phyloP scores from a whole-genome alignment of 2,329 filamentous ascomycete genomes.

The Trichoderma sp. region DNA sequence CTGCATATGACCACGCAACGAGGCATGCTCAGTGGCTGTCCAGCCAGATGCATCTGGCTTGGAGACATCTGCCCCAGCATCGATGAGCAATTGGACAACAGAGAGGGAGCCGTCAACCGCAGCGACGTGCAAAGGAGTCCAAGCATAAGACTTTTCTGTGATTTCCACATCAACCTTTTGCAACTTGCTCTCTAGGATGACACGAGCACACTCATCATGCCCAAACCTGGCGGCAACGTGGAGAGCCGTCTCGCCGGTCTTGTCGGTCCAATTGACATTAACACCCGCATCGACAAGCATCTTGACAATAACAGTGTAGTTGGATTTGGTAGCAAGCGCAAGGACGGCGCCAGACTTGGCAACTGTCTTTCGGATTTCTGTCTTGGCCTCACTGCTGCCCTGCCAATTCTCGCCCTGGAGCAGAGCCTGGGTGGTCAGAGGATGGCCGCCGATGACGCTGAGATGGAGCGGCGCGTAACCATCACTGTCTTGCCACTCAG shows the following conservation, averaged over 20 bases:
- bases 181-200: conserved; percentile 65
- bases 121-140: conserved; percentile 93
- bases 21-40: conserved; percentile 91
- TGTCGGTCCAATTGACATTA: conserved; percentile 90
- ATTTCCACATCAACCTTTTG: conserved; percentile 77
- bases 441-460: conserved; percentile 87
- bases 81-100: conserved; percentile 73
- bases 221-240: conserved; percentile 90
- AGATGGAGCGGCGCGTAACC: conserved; percentile 89
- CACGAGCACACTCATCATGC: conserved; percentile 74
- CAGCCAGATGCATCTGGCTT: conserved; percentile 83
- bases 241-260: conserved; percentile 84
- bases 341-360: conserved; percentile 85
- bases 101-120: conserved; percentile 81
- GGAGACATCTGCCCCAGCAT: conserved; percentile 73
- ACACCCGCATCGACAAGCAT: conserved; percentile 87
- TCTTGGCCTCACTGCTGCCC: conserved; percentile 60
- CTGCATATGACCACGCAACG: conserved; percentile 79
- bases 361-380: conserved; percentile 64
- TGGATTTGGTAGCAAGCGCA: conserved; percentile 81
- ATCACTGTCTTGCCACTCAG: conserved; percentile 87
- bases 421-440: conserved; percentile 77
- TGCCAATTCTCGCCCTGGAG: conserved; percentile 78
- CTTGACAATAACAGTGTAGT: conserved; percentile 79
- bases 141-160: conserved; percentile 79